Base-by-base conservation (phyloP, 2,329 filamentous ascomycete genomes). In the Colletotrichum salicis region DNA sequence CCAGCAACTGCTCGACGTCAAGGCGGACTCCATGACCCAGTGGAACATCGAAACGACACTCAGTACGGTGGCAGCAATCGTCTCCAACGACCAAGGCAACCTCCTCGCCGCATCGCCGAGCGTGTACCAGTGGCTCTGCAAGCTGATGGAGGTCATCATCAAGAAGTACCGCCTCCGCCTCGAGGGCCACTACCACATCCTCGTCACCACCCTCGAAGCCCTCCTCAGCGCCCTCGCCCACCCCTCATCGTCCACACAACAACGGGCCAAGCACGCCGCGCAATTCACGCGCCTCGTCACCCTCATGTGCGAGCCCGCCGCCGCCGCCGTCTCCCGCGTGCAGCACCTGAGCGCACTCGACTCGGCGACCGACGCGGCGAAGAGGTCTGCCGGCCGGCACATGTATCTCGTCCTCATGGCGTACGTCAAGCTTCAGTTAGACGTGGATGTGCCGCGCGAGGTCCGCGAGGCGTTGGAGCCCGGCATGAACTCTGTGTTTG, bases 361-460 rank as follows among this genome's bases (percentile, higher is more conserved):
- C 76, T 91, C 89, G 29, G 89, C 89, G 1, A 89, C 86, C 1
- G 89, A 90, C 74, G 86, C 85, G 35, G 90, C 89, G 24, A 91
- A 90, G 81, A 85, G 88, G 19, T 88, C 87, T 7, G 89, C 89
- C 1, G 89, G 89, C 5, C 85, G 88, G 73, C 85, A 91, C 79
- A 91, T 92, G 87, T 90, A 90, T 75, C 80, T 89, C 35, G 80
- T 92, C 6, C 78, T 92, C 55, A 86, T 89, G 81, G 81, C 85
- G 65, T 92, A 91, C 76, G 84, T 91, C 74, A 88, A 87, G 80
- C 81, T 91, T 74, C 89, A 91, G 79, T 85, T 92, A 6, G 88
- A 91, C 76, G 82, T 82, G 63, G 82, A 83, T 35, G 85, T 91
- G 66, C 79, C 85, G 11, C 83, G 84, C 13, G 81, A 80, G 10